Evolutionary conservation across 371 early-diverging fungal species (phyloP).

Genomic region (Saksenaea vasiformis): DNA sequence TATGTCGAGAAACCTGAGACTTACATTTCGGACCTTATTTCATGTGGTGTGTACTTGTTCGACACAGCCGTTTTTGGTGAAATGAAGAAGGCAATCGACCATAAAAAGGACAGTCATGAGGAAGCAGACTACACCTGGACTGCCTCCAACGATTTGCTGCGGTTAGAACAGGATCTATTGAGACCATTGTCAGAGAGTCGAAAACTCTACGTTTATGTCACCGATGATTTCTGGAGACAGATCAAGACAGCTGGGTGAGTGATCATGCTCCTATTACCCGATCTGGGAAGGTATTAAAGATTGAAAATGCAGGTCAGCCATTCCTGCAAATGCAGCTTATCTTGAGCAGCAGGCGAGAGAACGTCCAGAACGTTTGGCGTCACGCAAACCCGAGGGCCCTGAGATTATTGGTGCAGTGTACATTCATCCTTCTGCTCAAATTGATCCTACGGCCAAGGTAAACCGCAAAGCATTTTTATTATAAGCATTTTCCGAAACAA

Average conservation of each 20-base stretch:
- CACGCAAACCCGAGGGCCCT: constrained; percentile 58
- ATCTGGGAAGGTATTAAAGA: neutral
- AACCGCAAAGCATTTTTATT: neutral
- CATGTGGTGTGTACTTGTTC: constrained; percentile 94
- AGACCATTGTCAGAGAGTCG: constrained; percentile 79
- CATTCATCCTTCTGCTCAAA: constrained; percentile 91
- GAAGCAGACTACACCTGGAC: constrained; percentile 55
- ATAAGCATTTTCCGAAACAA: neutral
- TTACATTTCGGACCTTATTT: constrained; percentile 91
- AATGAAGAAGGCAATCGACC: constrained; percentile 71
- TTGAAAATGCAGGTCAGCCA: constrained; percentile 68
- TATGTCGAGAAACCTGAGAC: constrained; percentile 98
- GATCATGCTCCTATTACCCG: neutral
- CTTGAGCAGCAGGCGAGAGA: constrained; percentile 74
- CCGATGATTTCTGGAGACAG: constrained; percentile 89
- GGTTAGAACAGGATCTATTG: constrained; percentile 92
- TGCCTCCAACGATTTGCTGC: constrained; percentile 70
- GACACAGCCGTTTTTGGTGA: constrained; percentile 81
- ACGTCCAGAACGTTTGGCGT: constrained; percentile 67
- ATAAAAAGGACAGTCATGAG: constrained; percentile 60
- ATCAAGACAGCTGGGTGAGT: constrained; percentile 90
- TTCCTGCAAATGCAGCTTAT: constrained; percentile 90
- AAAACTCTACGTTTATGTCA: constrained; percentile 81
- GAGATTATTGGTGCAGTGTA: constrained; percentile 89
- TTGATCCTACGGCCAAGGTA: constrained; percentile 93